Conservation (phyloP, 1,284 basidiomycete species). For the Thecaphora thlaspeos region DNA sequence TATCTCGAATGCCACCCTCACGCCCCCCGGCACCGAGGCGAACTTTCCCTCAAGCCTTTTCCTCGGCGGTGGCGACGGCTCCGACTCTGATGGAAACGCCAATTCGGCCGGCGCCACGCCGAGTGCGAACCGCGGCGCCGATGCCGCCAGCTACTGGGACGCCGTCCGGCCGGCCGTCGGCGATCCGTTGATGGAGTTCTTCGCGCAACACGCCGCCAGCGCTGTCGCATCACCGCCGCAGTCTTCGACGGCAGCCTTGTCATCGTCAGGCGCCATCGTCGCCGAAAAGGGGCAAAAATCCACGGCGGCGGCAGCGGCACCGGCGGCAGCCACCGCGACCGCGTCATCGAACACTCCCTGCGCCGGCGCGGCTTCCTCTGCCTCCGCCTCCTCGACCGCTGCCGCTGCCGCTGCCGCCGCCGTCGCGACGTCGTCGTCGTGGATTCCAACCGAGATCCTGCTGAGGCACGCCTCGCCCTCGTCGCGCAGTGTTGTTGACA, state of each 20-base stretch:
- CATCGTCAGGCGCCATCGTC: not conserved
- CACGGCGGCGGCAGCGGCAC: too few relatives aligned
- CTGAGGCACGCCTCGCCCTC: conserved; percentile 47
- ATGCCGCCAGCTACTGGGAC: conserved; percentile 26
- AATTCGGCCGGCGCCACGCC: conserved; percentile 14
- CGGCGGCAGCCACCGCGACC: too few relatives aligned
- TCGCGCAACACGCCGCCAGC: conserved; percentile 35
- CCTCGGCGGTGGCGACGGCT: conserved; percentile 19
- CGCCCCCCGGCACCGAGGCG: conserved; percentile 29
- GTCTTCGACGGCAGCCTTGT: not conserved
- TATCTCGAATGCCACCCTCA: conserved; percentile 29
- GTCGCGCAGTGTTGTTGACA: conserved; percentile 45
- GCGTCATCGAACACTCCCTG: too few relatives aligned
- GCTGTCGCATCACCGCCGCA: not conserved
- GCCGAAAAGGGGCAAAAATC: not conserved
- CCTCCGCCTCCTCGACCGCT: too few relatives aligned
- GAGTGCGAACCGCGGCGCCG: conserved; percentile 21
- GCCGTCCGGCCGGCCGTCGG: conserved; percentile 4
- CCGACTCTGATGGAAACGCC: conserved; percentile 15
- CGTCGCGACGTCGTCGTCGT: not conserved
- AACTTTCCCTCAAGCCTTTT: conserved; percentile 45
- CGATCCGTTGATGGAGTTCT: conserved; percentile 36
- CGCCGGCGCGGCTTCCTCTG: too few relatives aligned
- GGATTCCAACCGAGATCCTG: conserved; percentile 43
- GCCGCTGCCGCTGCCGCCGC: conserved; percentile 9